Evolutionary conservation across 73 alveolate species (phyloP).

Genomic region (Paramecium biaurelia): DNA sequence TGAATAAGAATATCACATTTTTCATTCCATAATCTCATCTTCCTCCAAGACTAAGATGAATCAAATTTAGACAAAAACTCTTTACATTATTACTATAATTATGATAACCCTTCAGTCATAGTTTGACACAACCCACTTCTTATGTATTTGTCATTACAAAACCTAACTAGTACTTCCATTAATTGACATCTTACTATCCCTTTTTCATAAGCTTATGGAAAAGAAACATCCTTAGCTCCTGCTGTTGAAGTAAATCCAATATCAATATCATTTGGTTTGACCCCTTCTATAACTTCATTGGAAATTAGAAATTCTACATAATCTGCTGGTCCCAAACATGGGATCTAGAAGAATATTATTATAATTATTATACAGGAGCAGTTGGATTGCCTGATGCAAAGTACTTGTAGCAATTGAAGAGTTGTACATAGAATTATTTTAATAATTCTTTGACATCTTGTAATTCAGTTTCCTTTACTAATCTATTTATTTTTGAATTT

Average conservation of each 20-base stretch:
- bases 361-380: neutral
- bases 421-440: neutral
- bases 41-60: neutral
- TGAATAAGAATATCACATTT: neutral
- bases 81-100: neutral
- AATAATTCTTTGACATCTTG: neutral
- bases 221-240: neutral
- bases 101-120: neutral
- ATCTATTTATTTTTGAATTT: neutral
- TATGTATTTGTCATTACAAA: neutral
- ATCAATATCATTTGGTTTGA: neutral
- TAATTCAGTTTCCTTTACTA: conserved; percentile 27
- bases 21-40: conserved; percentile 8
- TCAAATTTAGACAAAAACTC: neutral
- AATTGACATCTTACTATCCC: conserved; percentile 8
- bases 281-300: neutral
- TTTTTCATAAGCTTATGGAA: neutral
- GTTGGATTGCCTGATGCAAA: conserved; percentile 1
- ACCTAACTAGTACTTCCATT: neutral
- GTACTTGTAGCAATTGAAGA: neutral
- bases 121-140: neutral
- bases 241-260: conserved; percentile 11
- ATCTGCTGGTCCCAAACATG: neutral
- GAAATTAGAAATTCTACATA: neutral
- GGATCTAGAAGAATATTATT: neutral